A percentile compares a stretch with the other conserved stretches of the same genome.
These are phyloP conservation scores for Ustilago tritici DNA, from an alignment of 1,284 basidiomycete species.

Conservation along the genomic window DNA sequence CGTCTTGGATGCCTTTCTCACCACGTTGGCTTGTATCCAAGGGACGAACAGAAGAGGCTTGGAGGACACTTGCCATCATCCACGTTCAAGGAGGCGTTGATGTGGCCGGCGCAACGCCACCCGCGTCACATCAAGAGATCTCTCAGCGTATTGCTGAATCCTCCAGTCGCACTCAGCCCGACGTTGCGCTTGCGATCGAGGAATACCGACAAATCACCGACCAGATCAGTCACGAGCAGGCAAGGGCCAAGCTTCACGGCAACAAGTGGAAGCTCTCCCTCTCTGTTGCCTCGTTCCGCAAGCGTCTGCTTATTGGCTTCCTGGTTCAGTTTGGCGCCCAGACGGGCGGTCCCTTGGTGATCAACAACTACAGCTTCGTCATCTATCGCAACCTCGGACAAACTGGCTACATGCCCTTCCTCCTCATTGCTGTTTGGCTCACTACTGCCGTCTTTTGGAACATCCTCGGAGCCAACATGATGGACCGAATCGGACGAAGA, in stretches of 20 bases:
- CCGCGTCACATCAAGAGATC: not conserved
- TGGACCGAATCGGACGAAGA: conserved; percentile 1
- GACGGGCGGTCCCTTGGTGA: not conserved
- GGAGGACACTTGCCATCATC: not conserved
- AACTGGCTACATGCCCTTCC: conserved; percentile 6
- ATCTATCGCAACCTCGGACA: conserved; percentile 8
- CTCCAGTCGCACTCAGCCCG: not conserved
- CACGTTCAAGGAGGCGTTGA: conserved; percentile 1
- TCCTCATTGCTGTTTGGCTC: not conserved
- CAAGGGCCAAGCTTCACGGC: not conserved
- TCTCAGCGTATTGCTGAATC: conserved; percentile 3
- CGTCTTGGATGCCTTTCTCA: conserved; percentile 4
- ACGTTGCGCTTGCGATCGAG: conserved; percentile 4
- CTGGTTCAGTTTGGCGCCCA: not conserved
- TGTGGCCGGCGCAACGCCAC: not conserved
- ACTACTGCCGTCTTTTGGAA: conserved; percentile 2
- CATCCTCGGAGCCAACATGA: conserved; percentile 4
- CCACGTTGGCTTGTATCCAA: not conserved
- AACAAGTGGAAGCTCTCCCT: conserved; percentile 3
- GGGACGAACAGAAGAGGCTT: conserved; percentile 4
- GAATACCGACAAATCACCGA: conserved; percentile 3
- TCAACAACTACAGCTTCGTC: conserved; percentile 8
- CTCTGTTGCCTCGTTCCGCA: conserved; percentile 4
- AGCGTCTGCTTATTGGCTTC: conserved; percentile 1
- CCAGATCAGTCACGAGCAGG: conserved; percentile 2